Base-by-base conservation (phyloP, 768 basidiomycete genomes). In the Boletus rubroflammeus region DNA sequence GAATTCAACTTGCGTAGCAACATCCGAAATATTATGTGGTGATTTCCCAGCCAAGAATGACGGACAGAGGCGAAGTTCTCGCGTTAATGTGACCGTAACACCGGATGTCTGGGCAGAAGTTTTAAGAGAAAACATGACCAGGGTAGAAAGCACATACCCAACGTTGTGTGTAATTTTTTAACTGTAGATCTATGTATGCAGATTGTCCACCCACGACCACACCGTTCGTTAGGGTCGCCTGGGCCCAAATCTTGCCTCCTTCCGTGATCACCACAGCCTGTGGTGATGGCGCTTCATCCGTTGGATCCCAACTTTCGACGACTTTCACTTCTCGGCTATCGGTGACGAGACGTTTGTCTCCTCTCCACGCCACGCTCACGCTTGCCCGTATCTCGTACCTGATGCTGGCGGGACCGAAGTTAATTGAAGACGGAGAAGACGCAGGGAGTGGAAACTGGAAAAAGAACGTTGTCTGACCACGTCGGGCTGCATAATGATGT, bases 151-250 rank as follows among this genome's bases (percentile, higher is more conserved):
- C 23, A 62, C 69, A 54, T 44, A 88, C 90, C 85, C 86, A 91
- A 73, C 87, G 89, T 47, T 74, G 72, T 2, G 90, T 88, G 65
- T 90, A 86, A 62, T 93, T 93, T 76, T 85, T 90, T 45, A 93
- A 84, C 57, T 86, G 82, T 50, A 93, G 70, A 62, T 90, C 86
- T 40, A 93, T 75, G 64, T 84, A 87, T 17, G 80, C 84, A 55
- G 80, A 81, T 62, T 84, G 81, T 9, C 90, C 90, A 29, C 85
- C 81, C 8, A 90, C 76, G 17, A 85, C 63, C 14, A 86, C 70
- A 8, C 79, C 82, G 32, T 82, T 86, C 23, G 88, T 71, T 17
- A 93, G 65, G 50, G 73, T 80, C 1, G 81, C 90, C 62, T 87
- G 86, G 42, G 81, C 79, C 84, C 88, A 90, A 29, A 93, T 77